Evolutionary conservation across 2,329 filamentous ascomycete species (phyloP).

Genomic region (Lomentospora prolificans): DNA sequence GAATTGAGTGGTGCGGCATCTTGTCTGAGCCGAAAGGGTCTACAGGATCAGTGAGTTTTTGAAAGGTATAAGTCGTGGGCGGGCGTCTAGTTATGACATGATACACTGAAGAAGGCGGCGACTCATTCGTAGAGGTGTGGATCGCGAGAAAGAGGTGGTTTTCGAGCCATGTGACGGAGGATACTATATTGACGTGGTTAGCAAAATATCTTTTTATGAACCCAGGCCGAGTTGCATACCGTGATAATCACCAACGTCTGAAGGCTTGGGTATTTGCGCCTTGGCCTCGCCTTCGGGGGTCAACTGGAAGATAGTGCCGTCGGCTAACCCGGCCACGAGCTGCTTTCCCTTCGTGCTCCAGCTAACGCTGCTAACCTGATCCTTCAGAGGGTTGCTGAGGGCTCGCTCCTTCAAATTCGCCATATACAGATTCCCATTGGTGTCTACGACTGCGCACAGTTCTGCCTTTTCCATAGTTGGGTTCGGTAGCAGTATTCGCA

Average conservation of each 20-base stretch:
- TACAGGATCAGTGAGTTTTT: slow-evolving; percentile 66
- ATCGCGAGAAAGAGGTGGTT: slow-evolving; percentile 76
- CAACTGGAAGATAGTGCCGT: slow-evolving; percentile 76
- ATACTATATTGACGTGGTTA: slow-evolving; percentile 41
- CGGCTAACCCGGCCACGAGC: slow-evolving; percentile 71
- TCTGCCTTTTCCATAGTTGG: slow-evolving; percentile 64
- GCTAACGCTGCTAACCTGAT: slow-evolving; percentile 69
- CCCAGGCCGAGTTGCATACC: no score
- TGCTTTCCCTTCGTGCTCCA: slow-evolving; percentile 96
- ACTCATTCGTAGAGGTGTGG: slow-evolving; percentile 56
- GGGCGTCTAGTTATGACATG: slow-evolving; percentile 65
- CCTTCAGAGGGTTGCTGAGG: slow-evolving; percentile 55
- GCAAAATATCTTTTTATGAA: no score
- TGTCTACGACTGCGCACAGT: slow-evolving; percentile 71
- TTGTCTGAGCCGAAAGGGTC: slow-evolving; percentile 58
- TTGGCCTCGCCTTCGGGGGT: slow-evolving; percentile 70
- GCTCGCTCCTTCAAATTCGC: slow-evolving; percentile 64
- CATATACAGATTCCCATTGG: slow-evolving; percentile 71
- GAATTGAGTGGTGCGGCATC: slow-evolving; percentile 65
- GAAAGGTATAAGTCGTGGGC: slow-evolving; percentile 54
- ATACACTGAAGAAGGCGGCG: slow-evolving; percentile 57
- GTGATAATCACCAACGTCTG: slow-evolving; percentile 55
- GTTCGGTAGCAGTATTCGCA: slow-evolving; percentile 72
- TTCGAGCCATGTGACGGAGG: slow-evolving; percentile 78
- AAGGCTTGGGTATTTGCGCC: slow-evolving; percentile 68